Conservation (phyloP, 768 basidiomycete genomes). For the Lentinula raphanica region DNA sequence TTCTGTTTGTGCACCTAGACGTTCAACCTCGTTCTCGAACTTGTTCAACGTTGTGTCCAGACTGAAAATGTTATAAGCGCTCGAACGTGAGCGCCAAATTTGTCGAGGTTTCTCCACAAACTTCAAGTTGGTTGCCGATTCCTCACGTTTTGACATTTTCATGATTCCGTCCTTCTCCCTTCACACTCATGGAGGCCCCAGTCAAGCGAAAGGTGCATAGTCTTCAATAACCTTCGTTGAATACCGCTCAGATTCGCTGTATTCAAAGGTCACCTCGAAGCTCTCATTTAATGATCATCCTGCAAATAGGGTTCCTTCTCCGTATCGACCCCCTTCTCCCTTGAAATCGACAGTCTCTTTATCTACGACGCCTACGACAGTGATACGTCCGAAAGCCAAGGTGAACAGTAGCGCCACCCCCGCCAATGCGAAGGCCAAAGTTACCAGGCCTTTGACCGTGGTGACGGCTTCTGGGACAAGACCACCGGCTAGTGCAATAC, state of each 20-base stretch:
- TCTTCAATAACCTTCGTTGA: slow-evolving; percentile 6
- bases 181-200: slow-evolving; percentile 29
- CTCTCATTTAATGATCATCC: slow-evolving; percentile 33
- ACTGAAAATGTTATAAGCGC: neutral
- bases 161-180: slow-evolving; percentile 4
- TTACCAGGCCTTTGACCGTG: slow-evolving; percentile 11
- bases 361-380: slow-evolving; percentile 19
- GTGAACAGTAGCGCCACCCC: slow-evolving; percentile 49
- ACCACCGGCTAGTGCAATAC: slow-evolving; percentile 20
- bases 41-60: neutral
- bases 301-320: slow-evolving; percentile 7
- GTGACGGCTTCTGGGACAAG: slow-evolving; percentile 13
- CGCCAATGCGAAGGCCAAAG: slow-evolving; percentile 11
- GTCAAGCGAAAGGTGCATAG: slow-evolving; percentile 42
- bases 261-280: slow-evolving; percentile 49
- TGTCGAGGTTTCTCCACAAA: neutral
- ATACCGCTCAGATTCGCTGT: slow-evolving; percentile 13
- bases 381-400: slow-evolving; percentile 51
- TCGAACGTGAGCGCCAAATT: neutral
- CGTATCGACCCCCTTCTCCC: slow-evolving; percentile 32
- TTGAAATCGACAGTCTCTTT: slow-evolving; percentile 28
- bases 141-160: neutral
- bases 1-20: no score
- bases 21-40: no score
- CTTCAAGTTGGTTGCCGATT: neutral